Base-by-base conservation (phyloP, 179 eudicot species). In the Spinacia oleracea region DNA sequence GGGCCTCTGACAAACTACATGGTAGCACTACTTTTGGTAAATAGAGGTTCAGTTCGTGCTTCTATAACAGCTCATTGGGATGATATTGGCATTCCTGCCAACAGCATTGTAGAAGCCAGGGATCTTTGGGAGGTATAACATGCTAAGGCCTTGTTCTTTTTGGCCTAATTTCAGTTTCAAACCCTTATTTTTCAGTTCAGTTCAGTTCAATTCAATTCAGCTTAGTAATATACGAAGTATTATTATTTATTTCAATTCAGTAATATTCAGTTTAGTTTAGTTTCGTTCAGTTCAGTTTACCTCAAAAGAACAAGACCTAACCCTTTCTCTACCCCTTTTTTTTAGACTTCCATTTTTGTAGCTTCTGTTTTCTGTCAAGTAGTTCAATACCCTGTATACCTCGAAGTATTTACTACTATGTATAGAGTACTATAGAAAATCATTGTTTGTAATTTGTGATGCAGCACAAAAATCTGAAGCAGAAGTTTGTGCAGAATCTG, bases 51-150 rank as follows among this genome's bases (percentile, higher is more conserved):
- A 62, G 0, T 0, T 29, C 83, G 81, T 3, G 38, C 56, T 18
- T 5, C 85, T 63, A 85, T 94, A 58, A 90, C 93, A 18, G 98
- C 98, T 6, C 78, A 81, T 55, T 94, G 98, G 98, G 96, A 88
- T 67, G 98, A 94, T 46, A 86, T 94, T n/a, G 97, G 94, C 55
- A 80, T 94, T 70, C 96, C 96, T 43, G 75, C 75, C 0, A 23
- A 78, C 43, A 88, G 82, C 53, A 12, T 81, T 16, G 97, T 94
- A 45, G 67, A 81, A 75, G 94, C 90, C 46, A 89, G 96, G 85
- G 98, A 94, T 81, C 89, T 94, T 78, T 94, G 98, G 98, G 84
- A 85, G 93, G 98, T 94, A 91, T 21, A 73, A 31, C 29, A 50
- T 48, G 15, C 29, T n/a, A n/a, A n/a, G n/a, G n/a, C n/a, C n/a